Evolutionary conservation across 306 rosid species (phyloP).

Genomic region (Senna siamea): DNA sequence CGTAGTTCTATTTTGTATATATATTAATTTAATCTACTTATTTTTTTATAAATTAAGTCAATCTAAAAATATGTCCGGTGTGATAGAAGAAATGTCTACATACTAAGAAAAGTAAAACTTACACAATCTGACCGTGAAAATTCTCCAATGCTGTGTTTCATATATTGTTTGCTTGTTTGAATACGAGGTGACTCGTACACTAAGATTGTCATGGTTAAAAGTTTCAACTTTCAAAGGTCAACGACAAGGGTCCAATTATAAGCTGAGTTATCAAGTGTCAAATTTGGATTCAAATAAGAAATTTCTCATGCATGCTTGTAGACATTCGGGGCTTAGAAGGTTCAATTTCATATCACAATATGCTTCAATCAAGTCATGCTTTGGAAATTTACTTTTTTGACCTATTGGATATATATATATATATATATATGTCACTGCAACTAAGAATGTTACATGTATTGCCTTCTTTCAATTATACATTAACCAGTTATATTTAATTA

Average conservation of each 20-base stretch:
- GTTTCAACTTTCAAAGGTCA: conserved; percentile 37
- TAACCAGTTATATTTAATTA: too few relatives aligned
- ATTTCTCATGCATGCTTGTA: conserved; percentile 23
- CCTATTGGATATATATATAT: too few relatives aligned
- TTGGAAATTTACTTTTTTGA: neutral
- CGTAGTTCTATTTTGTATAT: too few relatives aligned
- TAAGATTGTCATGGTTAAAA: neutral
- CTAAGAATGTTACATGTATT: too few relatives aligned
- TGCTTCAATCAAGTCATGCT: neutral
- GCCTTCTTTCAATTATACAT: too few relatives aligned
- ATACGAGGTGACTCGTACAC: conserved; percentile 12
- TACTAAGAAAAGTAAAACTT: neutral
- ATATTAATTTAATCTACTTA: too few relatives aligned
- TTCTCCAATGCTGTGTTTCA: too few relatives aligned
- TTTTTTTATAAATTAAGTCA: too few relatives aligned
- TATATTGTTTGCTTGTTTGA: conserved; percentile 14
- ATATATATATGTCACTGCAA: neutral
- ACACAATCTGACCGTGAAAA: neutral
- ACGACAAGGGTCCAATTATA: too few relatives aligned
- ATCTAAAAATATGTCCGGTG: too few relatives aligned
- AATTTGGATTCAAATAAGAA: conserved; percentile 21
- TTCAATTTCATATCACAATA: neutral
- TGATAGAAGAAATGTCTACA: neutral
- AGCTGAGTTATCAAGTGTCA: neutral
- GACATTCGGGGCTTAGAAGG: conserved; percentile 22